Base-by-base conservation (phyloP, 495 filamentous ascomycete species). In the Cercophora scortea region DNA sequence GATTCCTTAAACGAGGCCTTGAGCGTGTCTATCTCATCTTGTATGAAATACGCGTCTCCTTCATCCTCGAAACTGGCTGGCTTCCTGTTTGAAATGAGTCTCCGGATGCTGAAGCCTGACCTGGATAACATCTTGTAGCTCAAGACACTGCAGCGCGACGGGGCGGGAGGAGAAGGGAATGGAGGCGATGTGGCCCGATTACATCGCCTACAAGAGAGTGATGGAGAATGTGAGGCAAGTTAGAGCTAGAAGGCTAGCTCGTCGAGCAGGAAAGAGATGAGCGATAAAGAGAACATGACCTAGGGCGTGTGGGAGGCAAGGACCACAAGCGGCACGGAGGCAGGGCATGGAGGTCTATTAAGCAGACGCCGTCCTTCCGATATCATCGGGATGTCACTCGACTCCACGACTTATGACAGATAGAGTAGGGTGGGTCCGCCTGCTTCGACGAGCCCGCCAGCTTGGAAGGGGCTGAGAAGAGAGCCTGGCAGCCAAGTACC, bases 61-160 rank as follows among this genome's bases (percentile, higher is more conserved):
- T 69, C 61, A 49, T 63, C 62, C 42, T 70, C 68, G 50, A 56
- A 48, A 17, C 18, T 41, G 33, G 55, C 60, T 18, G 45, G 55
- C 60, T 67, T 63, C 49, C 64, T 60, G 42, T 67, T 65, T 13
- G 70, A 64, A 48, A 75, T 70, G 32, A 74, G 54, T 60, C 66
- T 66, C 50, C 72, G 70, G 51, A 76, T 76, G 57, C 61, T 73
- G 58, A 71, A 64, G 48, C 60, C 60, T 35, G 72, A 62, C 63
- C 68, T 64, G 44, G 71, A 67, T 55, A 69, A 61, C 72, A 77
- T 75, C 52, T 33, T 70, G 59, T 54, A 52, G 47, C 46, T 17
- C 47, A 12, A 12, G 33, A 35, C 38, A 41, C 45, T 16, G 49
- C 39, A 46, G 44, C 36, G 13, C 15, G 33, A 12, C 16, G 46